A percentile compares a stretch with the other conserved stretches of the same genome.
phyloP scores from a whole-genome alignment of 768 basidiomycete species.

The Termitomyces sp. region DNA sequence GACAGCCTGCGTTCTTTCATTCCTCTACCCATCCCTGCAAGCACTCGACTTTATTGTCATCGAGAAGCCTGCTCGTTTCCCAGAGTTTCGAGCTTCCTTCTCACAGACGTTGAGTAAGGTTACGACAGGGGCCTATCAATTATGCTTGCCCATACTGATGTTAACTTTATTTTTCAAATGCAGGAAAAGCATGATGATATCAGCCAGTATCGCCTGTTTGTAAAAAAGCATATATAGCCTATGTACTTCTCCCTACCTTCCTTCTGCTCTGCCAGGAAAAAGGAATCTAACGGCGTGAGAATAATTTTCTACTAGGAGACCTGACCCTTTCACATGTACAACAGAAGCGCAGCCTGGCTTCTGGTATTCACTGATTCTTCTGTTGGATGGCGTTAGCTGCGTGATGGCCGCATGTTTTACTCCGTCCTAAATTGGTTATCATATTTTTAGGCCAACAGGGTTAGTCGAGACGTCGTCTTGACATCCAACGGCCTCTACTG shows the following conservation, averaged over 20 bases:
- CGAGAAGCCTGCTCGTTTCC: neutral
- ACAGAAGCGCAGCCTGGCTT: slow-evolving; percentile 5
- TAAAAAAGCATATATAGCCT: neutral
- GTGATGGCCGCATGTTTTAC: slow-evolving; percentile 9
- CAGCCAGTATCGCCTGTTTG: neutral
- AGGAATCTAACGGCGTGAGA: neutral
- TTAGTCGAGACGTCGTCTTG: neutral
- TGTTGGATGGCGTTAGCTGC: slow-evolving; percentile 7
- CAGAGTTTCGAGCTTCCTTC: slow-evolving; percentile 1
- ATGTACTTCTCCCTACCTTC: too few relatives aligned
- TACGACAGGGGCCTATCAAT: slow-evolving; percentile 4
- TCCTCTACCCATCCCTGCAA: slow-evolving; percentile 1
- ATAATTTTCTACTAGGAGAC: neutral
- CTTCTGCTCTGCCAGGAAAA: neutral
- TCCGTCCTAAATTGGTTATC: neutral
- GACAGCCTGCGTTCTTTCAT: slow-evolving; percentile 8
- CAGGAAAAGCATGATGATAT: neutral
- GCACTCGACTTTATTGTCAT: neutral
- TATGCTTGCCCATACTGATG: neutral
- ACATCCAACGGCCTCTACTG: neutral
- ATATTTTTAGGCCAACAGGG: neutral
- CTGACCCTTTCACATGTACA: neutral
- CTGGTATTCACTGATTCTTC: slow-evolving; percentile 6
- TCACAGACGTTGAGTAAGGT: slow-evolving; percentile 4
- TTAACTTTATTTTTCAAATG: neutral